Evolutionary conservation across 495 filamentous ascomycete species (phyloP).

Genomic region (Annulohypoxylon bovei): DNA sequence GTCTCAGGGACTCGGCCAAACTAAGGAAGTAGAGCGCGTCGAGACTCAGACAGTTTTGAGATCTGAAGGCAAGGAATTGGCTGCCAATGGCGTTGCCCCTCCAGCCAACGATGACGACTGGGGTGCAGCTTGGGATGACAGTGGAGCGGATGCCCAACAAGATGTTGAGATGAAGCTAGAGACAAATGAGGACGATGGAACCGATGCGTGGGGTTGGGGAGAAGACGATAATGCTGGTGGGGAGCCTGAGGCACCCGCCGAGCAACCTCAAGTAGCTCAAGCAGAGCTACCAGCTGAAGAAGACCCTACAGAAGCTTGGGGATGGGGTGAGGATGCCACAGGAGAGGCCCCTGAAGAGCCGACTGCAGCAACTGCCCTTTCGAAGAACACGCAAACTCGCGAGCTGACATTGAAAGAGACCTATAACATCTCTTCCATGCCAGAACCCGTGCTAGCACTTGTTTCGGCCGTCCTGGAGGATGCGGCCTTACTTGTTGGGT

Average conservation of each 20-base stretch:
- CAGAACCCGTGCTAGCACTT: slow-evolving; percentile 76
- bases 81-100: slow-evolving; percentile 59
- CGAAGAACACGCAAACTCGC: slow-evolving; percentile 43
- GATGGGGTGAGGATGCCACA: slow-evolving; percentile 64
- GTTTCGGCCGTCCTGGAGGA: slow-evolving; percentile 76
- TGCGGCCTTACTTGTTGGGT: slow-evolving; percentile 69
- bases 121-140: slow-evolving; percentile 79
- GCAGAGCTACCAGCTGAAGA: slow-evolving; percentile 49
- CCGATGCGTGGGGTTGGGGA: slow-evolving; percentile 48
- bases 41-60: slow-evolving; percentile 82
- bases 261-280: slow-evolving; percentile 5
- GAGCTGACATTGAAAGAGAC: slow-evolving; percentile 82
- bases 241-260: slow-evolving; percentile 16
- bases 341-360: slow-evolving; percentile 41
- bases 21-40: slow-evolving; percentile 77
- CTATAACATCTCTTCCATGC: slow-evolving; percentile 88
- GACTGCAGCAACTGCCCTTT: slow-evolving; percentile 28
- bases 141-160: slow-evolving; percentile 44
- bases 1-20: slow-evolving; percentile 67
- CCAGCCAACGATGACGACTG: slow-evolving; percentile 57
- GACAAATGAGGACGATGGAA: slow-evolving; percentile 37
- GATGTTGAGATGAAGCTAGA: slow-evolving; percentile 54
- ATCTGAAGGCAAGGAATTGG: slow-evolving; percentile 69
- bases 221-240: slow-evolving; percentile 41
- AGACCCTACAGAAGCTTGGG: slow-evolving; percentile 66